Evolutionary conservation across 2,329 filamentous ascomycete species (phyloP), one percentile per base, ranked within the genome.

Genomic region (Emericellopsis atlantica): DNA sequence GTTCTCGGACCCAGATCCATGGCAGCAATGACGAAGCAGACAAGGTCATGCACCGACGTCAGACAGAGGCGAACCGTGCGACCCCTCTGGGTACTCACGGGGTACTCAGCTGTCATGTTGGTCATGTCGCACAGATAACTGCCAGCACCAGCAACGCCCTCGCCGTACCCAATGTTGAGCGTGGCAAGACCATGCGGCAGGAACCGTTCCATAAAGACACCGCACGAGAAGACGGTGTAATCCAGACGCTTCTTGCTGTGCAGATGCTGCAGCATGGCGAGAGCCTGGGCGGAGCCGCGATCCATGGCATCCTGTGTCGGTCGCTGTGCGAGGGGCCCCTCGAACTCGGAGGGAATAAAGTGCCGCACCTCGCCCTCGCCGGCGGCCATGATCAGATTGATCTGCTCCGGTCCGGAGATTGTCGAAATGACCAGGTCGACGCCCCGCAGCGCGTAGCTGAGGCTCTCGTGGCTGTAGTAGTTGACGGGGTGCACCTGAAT

Each of bases 401-500:
- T 66, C 54, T 88, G 83, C 24, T 78, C 66, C 15, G 60, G 61
- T 4, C 80, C 81, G 2, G 72, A 73, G 38, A 88, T 75, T 1
- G 82, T 88, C 2, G 82, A 88, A 42, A 88, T 82, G 49, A 87
- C 74, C 10, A 84, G 71, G 56, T 88, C 80, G 34, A 85, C 72
- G 9, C 84, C 84, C 43, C 72, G 71, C n/a, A 89, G 70, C 8
- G 74, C 71, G 54, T 78, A 85, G 12, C 66, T 66, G 22, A 89
- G 67, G 34, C 69, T 69, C 2, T 69, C 63, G 26, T 68, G 57
- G 45, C 76, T 65, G 46, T 67, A 59, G 55, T 86, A 88, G 61
- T 86, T 68, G n/a, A 86, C 79, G 33, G 75, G 64, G 42, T 77
- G 66, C 37, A 85, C 75, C 56, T 86, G 81, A 49, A 81, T 80